phyloP scores from a whole-genome alignment of 441 rosid genomes.

The Erodium trifolium region DNA sequence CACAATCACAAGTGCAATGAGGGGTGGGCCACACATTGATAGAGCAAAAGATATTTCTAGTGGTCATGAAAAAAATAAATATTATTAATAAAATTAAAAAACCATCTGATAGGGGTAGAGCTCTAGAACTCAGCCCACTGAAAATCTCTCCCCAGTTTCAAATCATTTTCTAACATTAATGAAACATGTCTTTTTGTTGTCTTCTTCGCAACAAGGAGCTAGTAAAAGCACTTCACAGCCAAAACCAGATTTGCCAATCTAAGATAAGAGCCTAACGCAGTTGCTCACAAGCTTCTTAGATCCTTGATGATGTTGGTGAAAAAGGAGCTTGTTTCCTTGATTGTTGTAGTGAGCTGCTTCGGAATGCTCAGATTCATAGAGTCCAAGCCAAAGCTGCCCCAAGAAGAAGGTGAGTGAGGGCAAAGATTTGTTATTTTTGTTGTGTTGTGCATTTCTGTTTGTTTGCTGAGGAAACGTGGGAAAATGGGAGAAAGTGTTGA shows the following conservation, averaged over 20 bases:
- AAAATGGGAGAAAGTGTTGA: background rate
- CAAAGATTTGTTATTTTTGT: constrained; percentile 7
- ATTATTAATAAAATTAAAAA: too few species aligned
- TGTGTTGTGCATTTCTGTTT: background rate
- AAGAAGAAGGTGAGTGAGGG: constrained; percentile 46
- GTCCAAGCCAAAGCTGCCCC: constrained; percentile 34
- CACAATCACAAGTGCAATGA: too few species aligned
- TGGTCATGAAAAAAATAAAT: background rate
- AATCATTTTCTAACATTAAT: too few species aligned
- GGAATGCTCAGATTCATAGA: constrained; percentile 28
- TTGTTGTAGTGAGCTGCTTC: constrained; percentile 39
- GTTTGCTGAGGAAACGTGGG: background rate
- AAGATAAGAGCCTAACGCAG: background rate
- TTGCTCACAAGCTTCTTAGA: background rate
- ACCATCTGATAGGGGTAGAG: too few species aligned
- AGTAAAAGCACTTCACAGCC: too few species aligned
- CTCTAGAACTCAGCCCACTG: background rate
- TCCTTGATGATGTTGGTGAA: background rate
- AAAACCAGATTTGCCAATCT: background rate
- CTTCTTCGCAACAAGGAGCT: background rate
- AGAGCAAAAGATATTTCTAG: background rate
- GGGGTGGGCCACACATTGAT: too few species aligned
- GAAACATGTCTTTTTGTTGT: background rate
- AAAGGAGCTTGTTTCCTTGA: constrained; percentile 23
- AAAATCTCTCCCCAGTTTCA: background rate